phyloP scores from a whole-genome alignment of 2,329 filamentous ascomycete genomes.

The Phoma sp. region DNA sequence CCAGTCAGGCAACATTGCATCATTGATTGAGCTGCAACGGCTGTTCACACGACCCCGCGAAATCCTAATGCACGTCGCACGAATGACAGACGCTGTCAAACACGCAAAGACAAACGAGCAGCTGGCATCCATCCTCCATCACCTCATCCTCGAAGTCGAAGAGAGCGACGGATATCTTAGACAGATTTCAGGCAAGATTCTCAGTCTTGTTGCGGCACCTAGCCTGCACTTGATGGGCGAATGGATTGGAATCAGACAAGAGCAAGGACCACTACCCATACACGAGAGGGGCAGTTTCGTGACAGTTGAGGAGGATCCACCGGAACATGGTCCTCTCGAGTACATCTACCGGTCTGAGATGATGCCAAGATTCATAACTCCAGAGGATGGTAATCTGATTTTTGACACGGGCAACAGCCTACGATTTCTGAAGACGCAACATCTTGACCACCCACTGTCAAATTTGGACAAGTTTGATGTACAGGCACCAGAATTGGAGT shows the following conservation, averaged over 20 bases:
- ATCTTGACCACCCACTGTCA: conserved; percentile 74
- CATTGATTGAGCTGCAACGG: conserved; percentile 52
- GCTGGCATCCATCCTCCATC: conserved; percentile 48
- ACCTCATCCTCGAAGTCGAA: conserved; percentile 60
- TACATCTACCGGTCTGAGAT: conserved; percentile 69
- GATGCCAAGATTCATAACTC: conserved; percentile 75
- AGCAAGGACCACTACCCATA: conserved; percentile 38
- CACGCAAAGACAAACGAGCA: conserved; percentile 52
- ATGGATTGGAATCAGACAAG: conserved; percentile 73
- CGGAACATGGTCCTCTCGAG: conserved; percentile 52
- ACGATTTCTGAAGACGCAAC: conserved; percentile 73
- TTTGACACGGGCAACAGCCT: conserved; percentile 83
- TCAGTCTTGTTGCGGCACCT: conserved; percentile 68
- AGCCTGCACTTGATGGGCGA: conserved; percentile 73
- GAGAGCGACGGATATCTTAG: conserved; percentile 68
- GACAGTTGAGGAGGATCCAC: conserved; percentile 33
- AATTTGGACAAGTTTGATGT: conserved; percentile 58
- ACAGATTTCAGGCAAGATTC: conserved; percentile 70
- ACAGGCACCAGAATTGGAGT: conserved; percentile 66
- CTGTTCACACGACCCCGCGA: conserved; percentile 55
- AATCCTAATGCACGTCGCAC: conserved; percentile 62
- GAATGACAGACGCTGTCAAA: conserved; percentile 56
- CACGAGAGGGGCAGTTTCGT: conserved; percentile 42
- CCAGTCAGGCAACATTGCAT: conserved; percentile 34
- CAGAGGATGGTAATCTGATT: conserved; percentile 73